A percentile compares a stretch with the other conserved stretches of the same genome.
Evolutionary conservation across 805 yeast species (phyloP).

Genomic region (Candida ponderosae): DNA sequence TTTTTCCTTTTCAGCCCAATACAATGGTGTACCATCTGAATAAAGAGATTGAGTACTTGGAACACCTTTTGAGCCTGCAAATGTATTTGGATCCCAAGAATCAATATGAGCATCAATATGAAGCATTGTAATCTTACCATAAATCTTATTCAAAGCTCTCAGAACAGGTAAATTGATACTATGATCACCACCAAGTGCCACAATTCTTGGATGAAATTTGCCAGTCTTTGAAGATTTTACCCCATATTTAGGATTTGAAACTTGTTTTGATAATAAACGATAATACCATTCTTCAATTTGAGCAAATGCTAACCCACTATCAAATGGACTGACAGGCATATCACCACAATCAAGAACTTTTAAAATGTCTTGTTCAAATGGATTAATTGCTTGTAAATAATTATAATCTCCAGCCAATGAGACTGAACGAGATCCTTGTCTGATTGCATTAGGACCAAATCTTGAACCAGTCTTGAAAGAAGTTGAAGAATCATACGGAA

Average conservation of each 20-base stretch:
- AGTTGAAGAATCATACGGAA: constrained; percentile 52
- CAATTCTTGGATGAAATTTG: constrained; percentile 28
- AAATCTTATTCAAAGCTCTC: constrained; percentile 41
- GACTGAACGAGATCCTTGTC: constrained; percentile 40
- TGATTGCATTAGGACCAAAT: constrained; percentile 48
- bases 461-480: constrained; percentile 51
- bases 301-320: constrained; percentile 46
- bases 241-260: constrained; percentile 32
- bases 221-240: constrained; percentile 9
- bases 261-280: constrained; percentile 16
- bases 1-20: constrained; percentile 59
- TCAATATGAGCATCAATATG: constrained; percentile 66
- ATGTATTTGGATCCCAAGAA: constrained; percentile 53
- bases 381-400: constrained; percentile 30
- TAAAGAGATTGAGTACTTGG: constrained; percentile 29
- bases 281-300: constrained; percentile 45
- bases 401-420: constrained; percentile 30
- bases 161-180: constrained; percentile 45
- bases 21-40: constrained; percentile 55
- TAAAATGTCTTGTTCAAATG: constrained; percentile 33
- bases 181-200: constrained; percentile 58
- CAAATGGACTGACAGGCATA: constrained; percentile 54
- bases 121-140: constrained; percentile 39
- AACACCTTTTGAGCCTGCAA: constrained; percentile 45
- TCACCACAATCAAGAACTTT: constrained; percentile 52